Evolutionary conservation across 2,329 filamentous ascomycete genomes (phyloP).

Genomic region (Leptographium wingfieldii): DNA sequence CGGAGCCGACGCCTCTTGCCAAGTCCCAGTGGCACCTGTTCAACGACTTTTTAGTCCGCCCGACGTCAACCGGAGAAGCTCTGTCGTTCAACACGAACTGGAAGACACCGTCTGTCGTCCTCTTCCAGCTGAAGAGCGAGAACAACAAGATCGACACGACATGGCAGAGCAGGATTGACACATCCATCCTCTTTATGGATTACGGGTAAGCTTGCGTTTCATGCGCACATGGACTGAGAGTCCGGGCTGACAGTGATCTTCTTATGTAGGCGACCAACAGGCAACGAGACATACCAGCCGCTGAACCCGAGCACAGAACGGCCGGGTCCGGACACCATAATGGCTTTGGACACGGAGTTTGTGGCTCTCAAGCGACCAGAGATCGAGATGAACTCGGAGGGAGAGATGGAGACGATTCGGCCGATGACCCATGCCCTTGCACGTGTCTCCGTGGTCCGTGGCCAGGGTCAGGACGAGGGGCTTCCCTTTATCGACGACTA

Average conservation of each 20-base stretch:
- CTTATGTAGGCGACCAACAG: slow-evolving; percentile 4
- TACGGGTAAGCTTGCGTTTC: slow-evolving; percentile 27
- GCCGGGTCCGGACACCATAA: slow-evolving; percentile 58
- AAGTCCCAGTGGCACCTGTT: slow-evolving; percentile 85
- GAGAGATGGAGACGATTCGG: slow-evolving; percentile 79
- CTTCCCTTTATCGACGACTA: slow-evolving; percentile 95
- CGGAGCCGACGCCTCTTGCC: slow-evolving; percentile 43
- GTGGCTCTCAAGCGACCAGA: slow-evolving; percentile 86
- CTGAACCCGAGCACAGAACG: slow-evolving; percentile 48
- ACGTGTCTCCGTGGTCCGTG: slow-evolving; percentile 82
- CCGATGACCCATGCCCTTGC: slow-evolving; percentile 85
- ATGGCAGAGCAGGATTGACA: slow-evolving; percentile 80
- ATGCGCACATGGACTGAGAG: no score
- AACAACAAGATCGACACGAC: slow-evolving; percentile 73
- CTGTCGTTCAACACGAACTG: slow-evolving; percentile 79
- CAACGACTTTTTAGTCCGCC: slow-evolving; percentile 88
- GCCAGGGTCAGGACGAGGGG: slow-evolving; percentile 64
- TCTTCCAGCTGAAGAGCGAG: slow-evolving; percentile 71
- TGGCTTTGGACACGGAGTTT: slow-evolving; percentile 93
- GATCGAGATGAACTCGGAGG: slow-evolving; percentile 92
- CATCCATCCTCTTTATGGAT: slow-evolving; percentile 70
- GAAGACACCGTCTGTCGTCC: slow-evolving; percentile 82
- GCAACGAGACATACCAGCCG: slow-evolving; percentile 44
- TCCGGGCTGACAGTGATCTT: no score
- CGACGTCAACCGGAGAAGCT: slow-evolving; percentile 64